phyloP scores from a whole-genome alignment of 2,329 filamentous ascomycete species.

The Rachicladosporium sp. region DNA sequence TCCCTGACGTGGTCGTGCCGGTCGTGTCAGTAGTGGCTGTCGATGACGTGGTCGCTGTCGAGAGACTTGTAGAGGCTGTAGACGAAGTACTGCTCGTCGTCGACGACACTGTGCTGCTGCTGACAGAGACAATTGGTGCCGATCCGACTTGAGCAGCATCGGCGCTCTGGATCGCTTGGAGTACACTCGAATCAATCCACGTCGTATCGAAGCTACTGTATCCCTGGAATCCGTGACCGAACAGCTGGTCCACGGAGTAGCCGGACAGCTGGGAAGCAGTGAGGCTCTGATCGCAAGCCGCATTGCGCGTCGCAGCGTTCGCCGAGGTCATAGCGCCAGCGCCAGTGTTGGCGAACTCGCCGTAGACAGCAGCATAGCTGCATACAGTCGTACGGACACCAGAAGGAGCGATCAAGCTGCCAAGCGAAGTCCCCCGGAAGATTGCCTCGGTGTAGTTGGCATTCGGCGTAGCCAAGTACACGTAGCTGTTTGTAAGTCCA shows the following conservation, averaged over 20 bases:
- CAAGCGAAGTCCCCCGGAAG: conserved; percentile 29
- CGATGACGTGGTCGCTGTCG: conserved; percentile 6
- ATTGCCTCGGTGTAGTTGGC: conserved; percentile 29
- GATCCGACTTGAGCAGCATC: conserved; percentile 16
- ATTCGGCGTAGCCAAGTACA: conserved; percentile 33
- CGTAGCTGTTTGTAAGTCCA: conserved; percentile 22
- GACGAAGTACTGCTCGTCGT: not conserved
- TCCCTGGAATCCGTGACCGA: conserved; percentile 23
- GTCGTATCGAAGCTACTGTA: conserved; percentile 22
- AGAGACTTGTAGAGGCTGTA: not conserved
- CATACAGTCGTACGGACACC: conserved; percentile 24
- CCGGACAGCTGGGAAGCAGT: conserved; percentile 23
- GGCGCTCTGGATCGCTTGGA: conserved; percentile 23
- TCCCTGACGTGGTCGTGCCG: conserved; percentile 2
- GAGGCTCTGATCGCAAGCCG: conserved; percentile 23
- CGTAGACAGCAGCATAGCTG: conserved; percentile 17
- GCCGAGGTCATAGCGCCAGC: conserved; percentile 25
- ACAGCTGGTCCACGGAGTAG: conserved; percentile 26
- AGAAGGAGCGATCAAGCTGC: conserved; percentile 25
- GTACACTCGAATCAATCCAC: conserved; percentile 28
- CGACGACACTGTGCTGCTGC: not conserved
- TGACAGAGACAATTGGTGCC: not conserved
- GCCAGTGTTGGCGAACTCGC: conserved; percentile 32
- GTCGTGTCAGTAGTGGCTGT: conserved; percentile 6
- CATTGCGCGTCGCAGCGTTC: conserved; percentile 21